Evolutionary conservation across 257 asterid genomes (phyloP).

Genomic region (Nicotiana benthamiana): DNA sequence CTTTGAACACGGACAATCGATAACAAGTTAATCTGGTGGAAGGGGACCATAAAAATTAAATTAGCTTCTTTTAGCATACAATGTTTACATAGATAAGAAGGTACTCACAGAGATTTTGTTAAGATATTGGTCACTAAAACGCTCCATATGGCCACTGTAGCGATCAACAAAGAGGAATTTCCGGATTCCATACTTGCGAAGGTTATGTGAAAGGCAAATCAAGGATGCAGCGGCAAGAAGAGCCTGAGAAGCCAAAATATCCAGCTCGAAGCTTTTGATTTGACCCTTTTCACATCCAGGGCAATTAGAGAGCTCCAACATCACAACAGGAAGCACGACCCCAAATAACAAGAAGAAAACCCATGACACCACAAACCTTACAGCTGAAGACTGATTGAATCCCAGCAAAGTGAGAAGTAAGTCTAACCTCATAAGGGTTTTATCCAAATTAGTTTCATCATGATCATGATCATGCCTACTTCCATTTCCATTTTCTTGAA

Average conservation of each 20-base stretch:
- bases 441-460: slow-evolving; percentile 41
- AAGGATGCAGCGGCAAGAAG: slow-evolving; percentile 60
- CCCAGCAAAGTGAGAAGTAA: slow-evolving; percentile 43
- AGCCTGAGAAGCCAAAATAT: slow-evolving; percentile 66
- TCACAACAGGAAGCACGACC: slow-evolving; percentile 40
- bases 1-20: too few species aligned
- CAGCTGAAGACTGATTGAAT: slow-evolving; percentile 47
- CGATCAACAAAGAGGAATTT: slow-evolving; percentile 81
- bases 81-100: not conserved
- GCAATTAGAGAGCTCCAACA: slow-evolving; percentile 56
- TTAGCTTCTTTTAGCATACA: not conserved
- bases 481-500: slow-evolving; percentile 14
- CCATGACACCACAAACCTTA: slow-evolving; percentile 45
- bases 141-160: slow-evolving; percentile 57
- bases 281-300: slow-evolving; percentile 69
- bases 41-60: not conserved
- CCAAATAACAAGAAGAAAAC: slow-evolving; percentile 43
- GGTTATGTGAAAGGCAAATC: slow-evolving; percentile 63
- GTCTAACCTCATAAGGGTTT: slow-evolving; percentile 42
- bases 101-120: slow-evolving; percentile 63
- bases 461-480: slow-evolving; percentile 13
- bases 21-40: not conserved
- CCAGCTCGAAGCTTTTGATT: slow-evolving; percentile 59
- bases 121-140: slow-evolving; percentile 50
- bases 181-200: slow-evolving; percentile 71